phyloP scores from a whole-genome alignment of 106 monocot genomes.

The Apostasia ramifera region DNA sequence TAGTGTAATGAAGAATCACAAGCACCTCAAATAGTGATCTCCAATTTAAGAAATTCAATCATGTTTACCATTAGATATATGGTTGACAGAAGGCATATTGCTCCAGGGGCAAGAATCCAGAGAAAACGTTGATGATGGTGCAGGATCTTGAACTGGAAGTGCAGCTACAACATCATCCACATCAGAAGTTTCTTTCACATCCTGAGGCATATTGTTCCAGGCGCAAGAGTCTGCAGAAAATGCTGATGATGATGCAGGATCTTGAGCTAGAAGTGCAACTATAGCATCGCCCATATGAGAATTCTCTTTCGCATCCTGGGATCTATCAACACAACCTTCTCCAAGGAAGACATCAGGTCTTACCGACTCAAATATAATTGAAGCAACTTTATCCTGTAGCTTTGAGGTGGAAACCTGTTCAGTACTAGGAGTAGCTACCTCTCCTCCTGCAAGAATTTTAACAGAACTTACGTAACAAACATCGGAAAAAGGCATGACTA shows the following conservation, averaged over 20 bases:
- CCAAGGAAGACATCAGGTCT: slow-evolving; percentile 1
- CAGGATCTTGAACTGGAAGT: neutral
- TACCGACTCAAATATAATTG: neutral
- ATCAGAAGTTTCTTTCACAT: neutral
- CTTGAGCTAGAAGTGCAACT: neutral
- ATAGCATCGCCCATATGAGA: too few relatives aligned
- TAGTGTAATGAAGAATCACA: too few relatives aligned
- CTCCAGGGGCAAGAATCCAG: neutral
- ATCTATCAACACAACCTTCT: neutral
- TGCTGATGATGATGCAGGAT: too few relatives aligned
- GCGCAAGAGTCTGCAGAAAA: too few relatives aligned
- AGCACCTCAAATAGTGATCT: too few relatives aligned
- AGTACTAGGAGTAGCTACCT: too few relatives aligned
- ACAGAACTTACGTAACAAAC: neutral
- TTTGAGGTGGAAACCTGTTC: neutral
- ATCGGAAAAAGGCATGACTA: neutral
- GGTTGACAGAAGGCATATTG: neutral
- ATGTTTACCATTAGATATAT: neutral
- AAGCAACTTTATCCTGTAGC: neutral
- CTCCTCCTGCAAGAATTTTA: neutral
- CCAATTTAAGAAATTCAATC: too few relatives aligned
- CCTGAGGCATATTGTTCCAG: too few relatives aligned
- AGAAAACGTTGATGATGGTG: neutral
- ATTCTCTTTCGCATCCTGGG: neutral
- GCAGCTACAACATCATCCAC: neutral